Percentiles rank a stretch among this genome's conserved stretches.
Conservation (phyloP, 306 rosid genomes). For the Luffa aegyptiaca region DNA sequence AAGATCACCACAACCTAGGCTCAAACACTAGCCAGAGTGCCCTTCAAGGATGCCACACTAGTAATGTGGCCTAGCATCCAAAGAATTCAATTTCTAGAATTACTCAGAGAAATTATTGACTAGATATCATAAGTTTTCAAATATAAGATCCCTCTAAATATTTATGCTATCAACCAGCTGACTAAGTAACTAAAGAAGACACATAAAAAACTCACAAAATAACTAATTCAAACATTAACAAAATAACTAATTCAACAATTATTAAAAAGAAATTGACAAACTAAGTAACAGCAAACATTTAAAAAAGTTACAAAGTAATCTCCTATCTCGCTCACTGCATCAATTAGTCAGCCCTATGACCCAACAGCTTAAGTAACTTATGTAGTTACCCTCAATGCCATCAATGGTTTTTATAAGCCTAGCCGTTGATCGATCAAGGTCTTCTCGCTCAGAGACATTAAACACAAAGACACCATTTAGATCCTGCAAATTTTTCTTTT, state of each 20-base stretch:
- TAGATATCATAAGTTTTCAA: not conserved
- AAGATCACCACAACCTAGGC: not conserved
- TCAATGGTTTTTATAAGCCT: constrained; percentile 71
- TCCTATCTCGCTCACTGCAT: not conserved
- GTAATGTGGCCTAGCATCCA: not conserved
- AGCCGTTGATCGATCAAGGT: constrained; percentile 83
- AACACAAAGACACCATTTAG: constrained; percentile 60
- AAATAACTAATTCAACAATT: not conserved
- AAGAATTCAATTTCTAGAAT: not conserved
- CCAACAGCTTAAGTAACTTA: not conserved
- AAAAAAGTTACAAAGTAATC: not conserved
- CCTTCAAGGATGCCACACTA: not conserved
- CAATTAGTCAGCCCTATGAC: not conserved
- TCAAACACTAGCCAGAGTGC: not conserved
- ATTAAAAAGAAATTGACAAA: not conserved
- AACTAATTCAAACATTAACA: not conserved
- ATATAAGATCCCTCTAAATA: not conserved
- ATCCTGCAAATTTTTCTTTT: constrained; percentile 71
- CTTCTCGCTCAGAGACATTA: constrained; percentile 61
- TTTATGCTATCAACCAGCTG: not conserved
- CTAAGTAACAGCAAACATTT: not conserved
- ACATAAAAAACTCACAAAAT: not conserved
- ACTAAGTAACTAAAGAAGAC: not conserved
- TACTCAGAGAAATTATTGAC: not conserved
- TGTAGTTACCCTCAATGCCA: constrained; percentile 44